Evolutionary conservation across 1,139 yeast species (phyloP).

Genomic region (Kazachstania sp.): DNA sequence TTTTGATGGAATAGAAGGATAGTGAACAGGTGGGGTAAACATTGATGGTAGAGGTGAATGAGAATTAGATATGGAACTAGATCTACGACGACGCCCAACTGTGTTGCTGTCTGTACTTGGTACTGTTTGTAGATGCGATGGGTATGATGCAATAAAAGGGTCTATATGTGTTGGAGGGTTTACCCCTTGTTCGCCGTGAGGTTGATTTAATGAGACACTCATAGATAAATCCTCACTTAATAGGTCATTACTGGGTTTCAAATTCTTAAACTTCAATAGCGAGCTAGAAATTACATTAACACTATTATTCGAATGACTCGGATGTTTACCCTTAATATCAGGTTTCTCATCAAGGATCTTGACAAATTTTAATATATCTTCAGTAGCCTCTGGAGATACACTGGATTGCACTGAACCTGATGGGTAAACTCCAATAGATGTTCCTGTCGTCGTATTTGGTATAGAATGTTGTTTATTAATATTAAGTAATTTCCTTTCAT

Average conservation of each 20-base stretch:
- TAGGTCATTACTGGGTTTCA: slow-evolving; percentile 40
- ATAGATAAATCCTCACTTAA: slow-evolving; percentile 36
- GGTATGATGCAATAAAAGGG: not conserved
- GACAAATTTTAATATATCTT: slow-evolving; percentile 74
- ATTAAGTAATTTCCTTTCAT: slow-evolving; percentile 17
- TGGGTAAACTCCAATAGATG: not conserved
- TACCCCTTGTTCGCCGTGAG: slow-evolving; percentile 4
- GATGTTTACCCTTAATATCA: slow-evolving; percentile 41
- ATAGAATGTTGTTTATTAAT: not conserved
- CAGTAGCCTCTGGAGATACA: slow-evolving; percentile 29
- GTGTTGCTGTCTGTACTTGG: not conserved
- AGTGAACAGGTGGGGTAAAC: slow-evolving; percentile 8
- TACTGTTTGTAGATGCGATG: not conserved
- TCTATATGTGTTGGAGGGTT: slow-evolving; percentile 3
- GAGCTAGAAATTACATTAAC: slow-evolving; percentile 32
- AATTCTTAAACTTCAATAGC: slow-evolving; percentile 39
- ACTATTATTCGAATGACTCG: slow-evolving; percentile 20
- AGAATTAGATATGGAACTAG: slow-evolving; percentile 23
- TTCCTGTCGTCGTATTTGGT: no score
- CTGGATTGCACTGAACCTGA: slow-evolving; percentile 4
- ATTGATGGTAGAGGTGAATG: slow-evolving; percentile 25
- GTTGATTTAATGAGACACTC: slow-evolving; percentile 33
- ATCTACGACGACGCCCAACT: slow-evolving; percentile 4
- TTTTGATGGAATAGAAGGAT: slow-evolving; percentile 4
- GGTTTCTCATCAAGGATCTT: slow-evolving; percentile 68